A percentile compares a stretch with the other conserved stretches of the same genome.
phyloP scores from a whole-genome alignment of 257 asterid species.

The Phtheirospermum japonicum region DNA sequence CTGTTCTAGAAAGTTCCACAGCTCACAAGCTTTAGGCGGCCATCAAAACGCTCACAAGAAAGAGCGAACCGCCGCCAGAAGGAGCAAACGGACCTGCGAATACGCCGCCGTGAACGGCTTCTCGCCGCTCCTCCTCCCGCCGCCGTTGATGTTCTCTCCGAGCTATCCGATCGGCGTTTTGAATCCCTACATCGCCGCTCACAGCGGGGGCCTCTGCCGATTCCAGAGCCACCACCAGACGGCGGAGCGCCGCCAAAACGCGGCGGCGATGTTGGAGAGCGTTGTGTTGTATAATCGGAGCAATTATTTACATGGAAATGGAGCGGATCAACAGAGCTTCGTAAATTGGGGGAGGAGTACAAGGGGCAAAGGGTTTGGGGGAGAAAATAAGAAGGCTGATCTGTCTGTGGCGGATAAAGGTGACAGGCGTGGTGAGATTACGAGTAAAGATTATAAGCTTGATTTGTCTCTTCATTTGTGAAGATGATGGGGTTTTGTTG shows the following conservation, averaged over 20 bases:
- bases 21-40: constrained; percentile 94
- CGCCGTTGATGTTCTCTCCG: constrained; percentile 48
- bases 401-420: not conserved
- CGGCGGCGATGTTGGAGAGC: constrained; percentile 45
- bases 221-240: constrained; percentile 27
- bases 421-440: not conserved
- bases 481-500: not conserved
- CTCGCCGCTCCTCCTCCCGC: constrained; percentile 19
- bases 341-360: constrained; percentile 42
- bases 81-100: constrained; percentile 39
- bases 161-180: constrained; percentile 47
- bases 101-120: constrained; percentile 18
- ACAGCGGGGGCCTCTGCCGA: constrained; percentile 52
- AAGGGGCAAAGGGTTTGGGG: constrained; percentile 25
- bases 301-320: no score
- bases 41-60: constrained; percentile 97
- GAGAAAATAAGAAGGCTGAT: constrained; percentile 21
- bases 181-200: constrained; percentile 56
- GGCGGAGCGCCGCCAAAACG: constrained; percentile 28
- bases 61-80: constrained; percentile 75
- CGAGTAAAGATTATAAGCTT: constrained; percentile 46
- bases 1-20: constrained; percentile 80
- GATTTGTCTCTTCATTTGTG: constrained; percentile 84
- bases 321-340: constrained; percentile 38
- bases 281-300: constrained; percentile 35